phyloP scores from a whole-genome alignment of 2,329 filamentous ascomycete genomes.

The Pochonia chlamydosporia region DNA sequence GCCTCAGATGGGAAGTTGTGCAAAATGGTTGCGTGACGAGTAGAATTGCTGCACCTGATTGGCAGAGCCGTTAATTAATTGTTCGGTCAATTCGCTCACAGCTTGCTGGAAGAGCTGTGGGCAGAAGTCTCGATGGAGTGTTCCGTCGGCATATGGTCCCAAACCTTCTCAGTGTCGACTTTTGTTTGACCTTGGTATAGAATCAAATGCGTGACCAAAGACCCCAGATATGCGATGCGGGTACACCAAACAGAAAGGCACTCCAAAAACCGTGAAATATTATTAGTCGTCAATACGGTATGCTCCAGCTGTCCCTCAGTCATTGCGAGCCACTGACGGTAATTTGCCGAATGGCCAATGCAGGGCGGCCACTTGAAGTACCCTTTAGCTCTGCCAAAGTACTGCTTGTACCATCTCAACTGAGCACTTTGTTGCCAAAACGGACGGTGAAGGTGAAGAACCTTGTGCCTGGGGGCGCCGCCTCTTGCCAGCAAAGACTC shows the following conservation, averaged over 20 bases:
- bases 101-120: too few species aligned
- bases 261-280: neutral
- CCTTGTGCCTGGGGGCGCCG: slow-evolving; percentile 2
- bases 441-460: neutral
- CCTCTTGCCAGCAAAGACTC: slow-evolving; percentile 1
- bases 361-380: neutral
- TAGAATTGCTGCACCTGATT: too few species aligned
- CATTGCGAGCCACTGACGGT: neutral
- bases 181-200: too few species aligned
- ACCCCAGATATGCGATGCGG: too few species aligned
- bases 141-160: too few species aligned
- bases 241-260: neutral
- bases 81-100: too few species aligned
- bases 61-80: too few species aligned
- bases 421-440: neutral
- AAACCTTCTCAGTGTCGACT: too few species aligned
- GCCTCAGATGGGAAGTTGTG: too few species aligned
- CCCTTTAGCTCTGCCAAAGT: neutral
- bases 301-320: neutral
- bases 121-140: too few species aligned
- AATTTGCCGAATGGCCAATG: neutral
- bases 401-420: neutral
- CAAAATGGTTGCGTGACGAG: too few species aligned
- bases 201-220: too few species aligned
- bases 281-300: neutral